Evolutionary conservation across 352 stramenopile species (phyloP).

Genomic region (Pythium brachiatum): DNA sequence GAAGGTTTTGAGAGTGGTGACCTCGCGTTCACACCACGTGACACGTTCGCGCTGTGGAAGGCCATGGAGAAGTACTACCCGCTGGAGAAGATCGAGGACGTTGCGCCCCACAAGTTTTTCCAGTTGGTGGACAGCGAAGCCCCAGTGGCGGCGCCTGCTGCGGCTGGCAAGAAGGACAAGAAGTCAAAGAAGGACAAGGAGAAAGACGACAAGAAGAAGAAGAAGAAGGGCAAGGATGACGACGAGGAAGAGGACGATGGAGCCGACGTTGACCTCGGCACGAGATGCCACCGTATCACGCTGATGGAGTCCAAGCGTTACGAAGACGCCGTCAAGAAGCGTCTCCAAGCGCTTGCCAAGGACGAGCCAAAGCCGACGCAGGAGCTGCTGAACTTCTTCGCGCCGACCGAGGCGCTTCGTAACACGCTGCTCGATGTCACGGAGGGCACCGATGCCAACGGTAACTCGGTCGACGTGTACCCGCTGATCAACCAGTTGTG

Average conservation of each 20-base stretch:
- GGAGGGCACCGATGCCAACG: slow-evolving; percentile 46
- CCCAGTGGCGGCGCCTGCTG: slow-evolving; percentile 12
- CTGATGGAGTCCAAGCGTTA: slow-evolving; percentile 98
- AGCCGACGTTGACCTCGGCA: slow-evolving; percentile 63
- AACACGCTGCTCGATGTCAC: slow-evolving; percentile 55
- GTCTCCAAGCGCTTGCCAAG: slow-evolving; percentile 84
- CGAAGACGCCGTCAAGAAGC: slow-evolving; percentile 94
- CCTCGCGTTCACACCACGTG: slow-evolving; percentile 94
- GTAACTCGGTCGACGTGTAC: slow-evolving; percentile 70
- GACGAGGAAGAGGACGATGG: slow-evolving; percentile 68
- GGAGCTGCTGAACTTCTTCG: slow-evolving; percentile 79
- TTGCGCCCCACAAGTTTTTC: slow-evolving; percentile 96
- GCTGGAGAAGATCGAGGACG: slow-evolving; percentile 81
- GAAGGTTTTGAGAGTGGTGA: slow-evolving; percentile 82
- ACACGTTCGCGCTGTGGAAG: slow-evolving; percentile 96
- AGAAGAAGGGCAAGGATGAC: slow-evolving; percentile 61
- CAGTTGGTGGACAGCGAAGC: slow-evolving; percentile 43
- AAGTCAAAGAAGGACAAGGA: slow-evolving; percentile 34
- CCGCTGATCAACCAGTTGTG: slow-evolving; percentile 67
- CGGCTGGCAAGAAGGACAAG: slow-evolving; percentile 31
- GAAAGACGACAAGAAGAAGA: slow-evolving; percentile 42
- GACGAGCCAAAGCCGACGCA: slow-evolving; percentile 89
- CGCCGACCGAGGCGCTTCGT: slow-evolving; percentile 57
- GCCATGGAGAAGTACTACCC: slow-evolving; percentile 79
- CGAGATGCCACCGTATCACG: slow-evolving; percentile 92